A percentile compares a stretch with the other conserved stretches of the same genome.
Conservation (phyloP, 177 flowering plant genomes). For the Tripterygium wilfordii region DNA sequence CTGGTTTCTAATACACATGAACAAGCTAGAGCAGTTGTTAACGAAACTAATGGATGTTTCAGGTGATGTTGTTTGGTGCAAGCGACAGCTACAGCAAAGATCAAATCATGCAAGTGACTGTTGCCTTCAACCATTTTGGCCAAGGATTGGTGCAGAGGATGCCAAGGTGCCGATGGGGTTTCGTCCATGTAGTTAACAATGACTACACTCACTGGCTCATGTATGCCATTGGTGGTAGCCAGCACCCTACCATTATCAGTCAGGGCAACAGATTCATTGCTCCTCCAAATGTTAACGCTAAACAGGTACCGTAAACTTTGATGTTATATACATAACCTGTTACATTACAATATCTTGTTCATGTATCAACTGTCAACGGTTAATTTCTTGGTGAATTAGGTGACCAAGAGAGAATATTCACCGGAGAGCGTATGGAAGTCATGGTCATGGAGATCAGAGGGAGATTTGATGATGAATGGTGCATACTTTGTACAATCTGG, state of each 20-base stretch:
- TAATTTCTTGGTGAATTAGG: too few relatives aligned
- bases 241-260: constrained; percentile 64
- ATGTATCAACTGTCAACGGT: too few relatives aligned
- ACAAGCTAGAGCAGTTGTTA: too few relatives aligned
- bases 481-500: constrained; percentile 46
- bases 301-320: too few relatives aligned
- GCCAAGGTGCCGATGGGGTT: constrained; percentile 73
- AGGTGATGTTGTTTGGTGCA: constrained; percentile 84
- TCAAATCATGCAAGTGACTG: constrained; percentile 59
- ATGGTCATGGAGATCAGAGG: constrained; percentile 57
- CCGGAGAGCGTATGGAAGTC: constrained; percentile 27
- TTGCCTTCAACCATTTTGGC: constrained; percentile 78
- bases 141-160: constrained; percentile 72
- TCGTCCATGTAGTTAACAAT: constrained; percentile 70
- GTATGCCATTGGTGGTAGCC: constrained; percentile 84
- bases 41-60: constrained; percentile 3
- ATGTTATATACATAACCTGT: too few relatives aligned
- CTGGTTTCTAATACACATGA: background rate
- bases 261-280: constrained; percentile 76
- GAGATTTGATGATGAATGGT: constrained; percentile 41
- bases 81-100: constrained; percentile 32
- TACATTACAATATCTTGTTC: too few relatives aligned
- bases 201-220: constrained; percentile 78
- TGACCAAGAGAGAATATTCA: constrained; percentile 48
- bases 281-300: constrained; percentile 29